These are phyloP conservation scores for Simmondsia chinensis DNA, from an alignment of 148 eudicot genomes.

Conservation along the genomic window DNA sequence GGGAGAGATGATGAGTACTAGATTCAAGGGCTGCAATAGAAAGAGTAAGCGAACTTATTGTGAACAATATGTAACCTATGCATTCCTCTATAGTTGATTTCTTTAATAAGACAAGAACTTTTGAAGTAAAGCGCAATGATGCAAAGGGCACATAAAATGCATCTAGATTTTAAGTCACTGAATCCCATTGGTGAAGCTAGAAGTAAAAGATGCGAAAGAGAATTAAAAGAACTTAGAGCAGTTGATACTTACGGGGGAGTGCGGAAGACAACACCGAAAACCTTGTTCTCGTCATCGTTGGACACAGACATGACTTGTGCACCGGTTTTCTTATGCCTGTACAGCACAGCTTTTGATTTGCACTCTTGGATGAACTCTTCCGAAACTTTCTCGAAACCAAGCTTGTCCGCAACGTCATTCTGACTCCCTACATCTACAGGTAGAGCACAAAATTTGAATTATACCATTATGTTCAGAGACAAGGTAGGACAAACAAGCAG, in stretches of 20 bases:
- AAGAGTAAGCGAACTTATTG: too few relatives aligned
- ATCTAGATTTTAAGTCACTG: too few relatives aligned
- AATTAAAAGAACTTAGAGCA: not conserved
- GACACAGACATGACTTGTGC: slow-evolving; percentile 82
- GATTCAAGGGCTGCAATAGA: not conserved
- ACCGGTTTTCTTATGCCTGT: slow-evolving; percentile 80
- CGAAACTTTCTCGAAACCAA: slow-evolving; percentile 81
- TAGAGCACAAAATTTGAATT: slow-evolving; percentile 1
- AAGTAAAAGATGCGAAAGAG: too few relatives aligned
- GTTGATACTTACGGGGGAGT: slow-evolving; percentile 80
- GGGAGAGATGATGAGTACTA: not conserved
- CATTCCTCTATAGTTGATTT: too few relatives aligned
- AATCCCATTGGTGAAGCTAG: too few relatives aligned
- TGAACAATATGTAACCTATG: too few relatives aligned
- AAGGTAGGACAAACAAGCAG: not conserved
- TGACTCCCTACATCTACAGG: slow-evolving; percentile 33
- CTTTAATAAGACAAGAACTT: too few relatives aligned
- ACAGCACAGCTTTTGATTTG: slow-evolving; percentile 79
- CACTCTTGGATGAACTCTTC: slow-evolving; percentile 87
- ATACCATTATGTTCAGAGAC: not conserved
- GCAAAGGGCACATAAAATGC: too few relatives aligned
- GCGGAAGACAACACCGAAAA: slow-evolving; percentile 86
- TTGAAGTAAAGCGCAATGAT: too few relatives aligned
- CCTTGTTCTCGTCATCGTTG: slow-evolving; percentile 97
- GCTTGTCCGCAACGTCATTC: slow-evolving; percentile 60